Evolutionary conservation across 257 asterid genomes (phyloP).

Genomic region (Linderniella brevidens): DNA sequence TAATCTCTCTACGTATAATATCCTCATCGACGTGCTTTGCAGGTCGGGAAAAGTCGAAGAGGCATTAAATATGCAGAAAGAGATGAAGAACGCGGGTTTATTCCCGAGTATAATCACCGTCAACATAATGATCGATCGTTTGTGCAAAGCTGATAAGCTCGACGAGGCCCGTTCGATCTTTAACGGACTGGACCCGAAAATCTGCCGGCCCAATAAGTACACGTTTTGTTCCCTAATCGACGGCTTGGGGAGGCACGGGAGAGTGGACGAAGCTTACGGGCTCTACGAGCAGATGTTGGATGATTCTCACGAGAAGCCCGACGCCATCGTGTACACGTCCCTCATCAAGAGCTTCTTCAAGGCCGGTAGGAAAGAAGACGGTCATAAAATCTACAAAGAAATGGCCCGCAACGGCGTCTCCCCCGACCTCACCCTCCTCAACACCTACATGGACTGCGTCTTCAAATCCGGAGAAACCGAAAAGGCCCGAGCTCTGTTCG

Average conservation of each 20-base stretch:
- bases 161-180: slow-evolving; percentile 68
- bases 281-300: slow-evolving; percentile 83
- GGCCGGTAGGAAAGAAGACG: slow-evolving; percentile 70
- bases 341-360: slow-evolving; percentile 73
- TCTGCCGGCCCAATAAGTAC: slow-evolving; percentile 45
- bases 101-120: slow-evolving; percentile 58
- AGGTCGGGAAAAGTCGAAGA: slow-evolving; percentile 42
- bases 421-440: slow-evolving; percentile 67
- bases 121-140: slow-evolving; percentile 82
- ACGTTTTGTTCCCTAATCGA: slow-evolving; percentile 84
- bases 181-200: slow-evolving; percentile 48
- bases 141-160: slow-evolving; percentile 77
- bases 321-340: slow-evolving; percentile 70
- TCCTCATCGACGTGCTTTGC: slow-evolving; percentile 76
- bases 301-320: slow-evolving; percentile 46
- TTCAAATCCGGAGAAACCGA: slow-evolving; percentile 75
- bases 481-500: slow-evolving; percentile 65
- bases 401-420: slow-evolving; percentile 41
- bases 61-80: slow-evolving; percentile 49
- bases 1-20: slow-evolving; percentile 66
- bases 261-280: slow-evolving; percentile 70
- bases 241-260: slow-evolving; percentile 85
- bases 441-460: slow-evolving; percentile 82
- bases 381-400: slow-evolving; percentile 85
- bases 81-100: slow-evolving; percentile 55